Percentiles rank a stretch among this genome's conserved stretches.
Evolutionary conservation across 2,329 filamentous ascomycete species (phyloP).

Genomic region (Colletotrichum sp.): DNA sequence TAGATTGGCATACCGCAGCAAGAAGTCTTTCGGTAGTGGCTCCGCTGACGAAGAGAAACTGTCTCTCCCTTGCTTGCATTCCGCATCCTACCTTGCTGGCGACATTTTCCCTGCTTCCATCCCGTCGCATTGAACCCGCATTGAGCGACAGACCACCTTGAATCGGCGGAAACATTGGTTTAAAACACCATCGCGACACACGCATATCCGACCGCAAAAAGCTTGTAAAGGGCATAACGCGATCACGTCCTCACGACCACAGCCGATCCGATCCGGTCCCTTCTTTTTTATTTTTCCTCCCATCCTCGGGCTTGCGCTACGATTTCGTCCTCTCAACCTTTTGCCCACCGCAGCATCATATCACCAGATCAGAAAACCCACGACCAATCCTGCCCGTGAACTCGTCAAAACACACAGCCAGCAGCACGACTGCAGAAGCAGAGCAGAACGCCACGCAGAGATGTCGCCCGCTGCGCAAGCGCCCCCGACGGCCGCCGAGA

Average conservation of each 20-base stretch:
- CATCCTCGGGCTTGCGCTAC: slow-evolving; percentile 1
- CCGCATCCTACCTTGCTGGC: background rate
- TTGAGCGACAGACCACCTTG: background rate
- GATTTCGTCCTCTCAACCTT: background rate
- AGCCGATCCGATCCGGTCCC: background rate
- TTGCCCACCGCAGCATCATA: background rate
- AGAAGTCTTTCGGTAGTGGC: background rate
- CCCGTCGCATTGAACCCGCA: background rate
- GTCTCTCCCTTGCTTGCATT: background rate
- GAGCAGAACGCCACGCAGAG: background rate
- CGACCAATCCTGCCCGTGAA: background rate
- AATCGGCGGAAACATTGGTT: slow-evolving; percentile 16
- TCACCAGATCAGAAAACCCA: background rate
- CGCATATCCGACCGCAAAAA: slow-evolving; percentile 14
- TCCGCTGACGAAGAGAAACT: background rate
- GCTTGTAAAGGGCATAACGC: background rate
- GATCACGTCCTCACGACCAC: background rate
- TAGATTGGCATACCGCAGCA: background rate
- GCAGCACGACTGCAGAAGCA: background rate
- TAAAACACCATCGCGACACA: slow-evolving; percentile 21
- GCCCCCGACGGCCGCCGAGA: slow-evolving; percentile 30
- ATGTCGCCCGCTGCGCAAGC: slow-evolving; percentile 15
- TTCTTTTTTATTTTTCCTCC: background rate
- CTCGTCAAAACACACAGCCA: background rate
- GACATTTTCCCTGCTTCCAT: background rate